Evolutionary conservation across 2,329 filamentous ascomycete genomes (phyloP).

Genomic region (Alternaria sp.): DNA sequence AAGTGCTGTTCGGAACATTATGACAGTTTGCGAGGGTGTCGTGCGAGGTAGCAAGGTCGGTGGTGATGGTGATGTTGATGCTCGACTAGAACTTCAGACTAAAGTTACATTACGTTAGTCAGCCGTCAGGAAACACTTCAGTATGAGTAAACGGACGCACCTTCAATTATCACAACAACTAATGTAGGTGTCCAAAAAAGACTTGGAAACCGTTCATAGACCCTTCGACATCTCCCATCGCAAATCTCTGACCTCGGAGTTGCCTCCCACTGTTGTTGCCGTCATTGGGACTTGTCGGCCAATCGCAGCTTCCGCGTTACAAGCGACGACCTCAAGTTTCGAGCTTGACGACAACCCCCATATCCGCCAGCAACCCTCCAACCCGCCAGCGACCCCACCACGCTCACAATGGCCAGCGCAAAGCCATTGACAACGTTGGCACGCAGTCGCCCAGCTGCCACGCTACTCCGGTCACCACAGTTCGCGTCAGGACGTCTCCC

Average conservation of each 20-base stretch:
- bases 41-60: slow-evolving; percentile 36
- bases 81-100: slow-evolving; percentile 33
- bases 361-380: slow-evolving; percentile 33
- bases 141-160: slow-evolving; percentile 11
- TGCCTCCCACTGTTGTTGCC: slow-evolving; percentile 30
- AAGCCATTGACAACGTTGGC: slow-evolving; percentile 59
- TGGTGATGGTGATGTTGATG: slow-evolving; percentile 39
- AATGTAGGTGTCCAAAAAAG: not conserved
- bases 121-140: slow-evolving; percentile 18
- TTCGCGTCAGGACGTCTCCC: slow-evolving; percentile 48
- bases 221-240: not conserved
- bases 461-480: slow-evolving; percentile 49
- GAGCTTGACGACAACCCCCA: slow-evolving; percentile 34
- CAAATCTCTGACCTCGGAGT: slow-evolving; percentile 15
- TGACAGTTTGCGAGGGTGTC: slow-evolving; percentile 48
- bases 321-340: slow-evolving; percentile 37
- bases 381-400: slow-evolving; percentile 38
- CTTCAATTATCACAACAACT: slow-evolving; percentile 7
- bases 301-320: slow-evolving; percentile 42
- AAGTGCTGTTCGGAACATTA: slow-evolving; percentile 89
- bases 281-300: slow-evolving; percentile 35
- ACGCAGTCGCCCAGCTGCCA: slow-evolving; percentile 54
- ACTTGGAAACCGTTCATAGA: not conserved
- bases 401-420: slow-evolving; percentile 58
- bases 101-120: slow-evolving; percentile 30